Percentiles rank a stretch among this genome's conserved stretches.
These are phyloP conservation scores for Tetrastigma voinierianum DNA, from an alignment of 164 flowering plant genomes.

Conservation along the genomic window DNA sequence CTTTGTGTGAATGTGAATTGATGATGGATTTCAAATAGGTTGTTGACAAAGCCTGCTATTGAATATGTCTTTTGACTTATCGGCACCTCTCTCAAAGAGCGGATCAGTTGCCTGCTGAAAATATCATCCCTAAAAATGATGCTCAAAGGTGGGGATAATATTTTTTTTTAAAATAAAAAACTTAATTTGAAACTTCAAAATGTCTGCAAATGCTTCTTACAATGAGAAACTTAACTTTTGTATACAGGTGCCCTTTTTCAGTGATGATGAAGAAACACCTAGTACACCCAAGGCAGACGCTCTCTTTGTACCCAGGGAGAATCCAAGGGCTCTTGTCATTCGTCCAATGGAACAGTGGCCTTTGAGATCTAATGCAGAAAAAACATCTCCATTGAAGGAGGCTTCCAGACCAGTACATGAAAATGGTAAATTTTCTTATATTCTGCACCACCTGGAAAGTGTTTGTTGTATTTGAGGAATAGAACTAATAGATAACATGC, in stretches of 20 bases:
- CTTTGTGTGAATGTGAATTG: background rate
- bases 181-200: too few species aligned
- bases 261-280: constrained; percentile 79
- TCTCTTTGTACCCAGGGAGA: constrained; percentile 90
- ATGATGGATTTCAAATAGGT: constrained; percentile 39
- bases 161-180: background rate
- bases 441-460: too few species aligned
- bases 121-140: constrained; percentile 75
- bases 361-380: constrained; percentile 44
- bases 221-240: background rate
- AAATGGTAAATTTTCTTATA: constrained; percentile 51
- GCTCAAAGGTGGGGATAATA: constrained; percentile 56
- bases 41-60: constrained; percentile 80
- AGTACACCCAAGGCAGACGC: constrained; percentile 98
- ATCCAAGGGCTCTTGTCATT: constrained; percentile 86
- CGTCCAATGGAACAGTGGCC: constrained; percentile 76
- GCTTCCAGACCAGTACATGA: constrained; percentile 32
- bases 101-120: constrained; percentile 79
- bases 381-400: constrained; percentile 41
- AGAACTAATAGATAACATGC: too few species aligned
- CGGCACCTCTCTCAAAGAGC: constrained; percentile 83
- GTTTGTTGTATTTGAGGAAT: too few species aligned
- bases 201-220: background rate
- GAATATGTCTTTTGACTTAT: constrained; percentile 75
- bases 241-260: constrained; percentile 82